phyloP scores from a whole-genome alignment of 495 filamentous ascomycete genomes.

The Rostrohypoxylon terebratum region DNA sequence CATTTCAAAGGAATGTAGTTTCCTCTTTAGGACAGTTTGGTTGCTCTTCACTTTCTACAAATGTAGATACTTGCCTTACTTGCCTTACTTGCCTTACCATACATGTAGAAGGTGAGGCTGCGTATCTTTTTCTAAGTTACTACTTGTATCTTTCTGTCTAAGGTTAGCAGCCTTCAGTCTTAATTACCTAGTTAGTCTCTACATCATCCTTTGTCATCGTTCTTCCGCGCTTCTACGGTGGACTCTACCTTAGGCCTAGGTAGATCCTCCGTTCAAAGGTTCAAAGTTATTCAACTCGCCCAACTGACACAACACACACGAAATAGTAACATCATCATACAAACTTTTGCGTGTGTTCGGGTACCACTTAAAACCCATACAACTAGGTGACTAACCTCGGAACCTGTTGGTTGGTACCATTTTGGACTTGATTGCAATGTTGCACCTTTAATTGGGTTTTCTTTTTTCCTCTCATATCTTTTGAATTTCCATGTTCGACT shows the following conservation, averaged over 20 bases:
- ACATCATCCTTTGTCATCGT: slow-evolving; percentile 39
- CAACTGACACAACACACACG: not conserved
- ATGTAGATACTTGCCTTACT: not conserved
- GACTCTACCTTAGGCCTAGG: slow-evolving; percentile 11
- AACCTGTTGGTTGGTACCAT: slow-evolving; percentile 13
- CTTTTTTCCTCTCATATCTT: slow-evolving; percentile 1
- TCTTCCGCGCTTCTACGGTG: slow-evolving; percentile 2
- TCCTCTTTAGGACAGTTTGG: slow-evolving; percentile 19
- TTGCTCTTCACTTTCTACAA: not conserved
- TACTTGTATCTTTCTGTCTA: not conserved
- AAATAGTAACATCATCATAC: slow-evolving; percentile 10
- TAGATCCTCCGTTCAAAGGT: too few species aligned
- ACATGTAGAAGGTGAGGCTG: slow-evolving; percentile 10
- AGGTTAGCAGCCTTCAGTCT: not conserved
- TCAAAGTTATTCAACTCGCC: not conserved
- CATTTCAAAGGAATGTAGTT: slow-evolving; percentile 35
- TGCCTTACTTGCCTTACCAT: not conserved
- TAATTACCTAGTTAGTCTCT: not conserved
- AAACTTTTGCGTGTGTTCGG: slow-evolving; percentile 18
- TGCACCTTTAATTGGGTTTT: slow-evolving; percentile 24
- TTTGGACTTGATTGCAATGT: slow-evolving; percentile 34
- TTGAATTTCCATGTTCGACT: slow-evolving; percentile 31
- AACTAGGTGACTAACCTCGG: not conserved
- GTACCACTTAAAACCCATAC: not conserved
- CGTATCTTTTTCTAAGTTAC: slow-evolving; percentile 2